These are phyloP conservation scores for Metschnikowia koreensis DNA, from an alignment of 805 yeast species.

Conservation along the genomic window DNA sequence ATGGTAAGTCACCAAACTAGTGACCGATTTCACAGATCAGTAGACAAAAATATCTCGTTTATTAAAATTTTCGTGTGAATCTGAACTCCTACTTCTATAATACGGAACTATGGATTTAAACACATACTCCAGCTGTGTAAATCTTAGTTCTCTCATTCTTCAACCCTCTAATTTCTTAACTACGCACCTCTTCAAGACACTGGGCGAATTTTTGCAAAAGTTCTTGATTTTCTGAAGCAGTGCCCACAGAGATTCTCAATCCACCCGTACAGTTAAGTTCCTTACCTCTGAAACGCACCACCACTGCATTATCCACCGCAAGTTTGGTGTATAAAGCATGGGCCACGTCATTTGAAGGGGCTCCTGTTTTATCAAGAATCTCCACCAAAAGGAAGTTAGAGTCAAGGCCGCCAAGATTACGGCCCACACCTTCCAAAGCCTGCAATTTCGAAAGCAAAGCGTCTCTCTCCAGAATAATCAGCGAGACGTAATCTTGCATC, in stretches of 20 bases:
- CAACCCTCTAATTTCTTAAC: not conserved
- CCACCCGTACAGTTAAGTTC: slow-evolving; percentile 90
- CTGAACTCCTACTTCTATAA: too few species aligned
- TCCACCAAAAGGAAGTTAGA: slow-evolving; percentile 83
- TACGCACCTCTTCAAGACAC: slow-evolving; percentile 22
- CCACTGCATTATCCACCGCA: slow-evolving; percentile 74
- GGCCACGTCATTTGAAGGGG: slow-evolving; percentile 70
- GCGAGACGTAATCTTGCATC: slow-evolving; percentile 56
- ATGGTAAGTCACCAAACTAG: too few species aligned
- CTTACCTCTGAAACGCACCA: slow-evolving; percentile 85
- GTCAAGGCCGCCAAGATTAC: slow-evolving; percentile 77
- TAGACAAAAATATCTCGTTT: too few species aligned
- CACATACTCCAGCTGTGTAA: too few species aligned
- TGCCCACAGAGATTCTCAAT: slow-evolving; percentile 84
- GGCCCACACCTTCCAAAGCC: slow-evolving; percentile 62
- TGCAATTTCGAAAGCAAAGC: slow-evolving; percentile 53
- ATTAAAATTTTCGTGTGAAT: too few species aligned
- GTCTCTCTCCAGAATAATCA: slow-evolving; percentile 55
- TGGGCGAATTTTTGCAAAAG: slow-evolving; percentile 50
- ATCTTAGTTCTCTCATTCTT: not conserved
- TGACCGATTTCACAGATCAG: too few species aligned
- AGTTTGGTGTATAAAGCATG: slow-evolving; percentile 59
- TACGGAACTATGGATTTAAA: too few species aligned
- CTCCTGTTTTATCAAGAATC: slow-evolving; percentile 58
- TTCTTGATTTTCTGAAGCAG: slow-evolving; percentile 63